Conservation (phyloP, 177 flowering plant genomes). For the Telopea speciosissima region DNA sequence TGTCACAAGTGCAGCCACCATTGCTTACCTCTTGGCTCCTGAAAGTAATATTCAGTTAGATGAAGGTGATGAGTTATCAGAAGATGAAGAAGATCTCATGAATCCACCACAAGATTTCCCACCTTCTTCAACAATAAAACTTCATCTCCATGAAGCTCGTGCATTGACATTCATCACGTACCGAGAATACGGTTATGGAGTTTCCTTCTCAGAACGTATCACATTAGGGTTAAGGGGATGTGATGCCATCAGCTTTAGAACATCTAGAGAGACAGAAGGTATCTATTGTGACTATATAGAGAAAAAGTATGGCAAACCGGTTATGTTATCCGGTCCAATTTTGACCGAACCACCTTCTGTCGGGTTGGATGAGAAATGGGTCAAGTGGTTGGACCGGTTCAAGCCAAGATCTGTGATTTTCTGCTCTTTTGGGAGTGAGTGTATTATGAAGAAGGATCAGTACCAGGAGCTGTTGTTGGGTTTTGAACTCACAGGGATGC, state of each 20-base stretch:
- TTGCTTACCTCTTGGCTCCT: constrained; percentile 21
- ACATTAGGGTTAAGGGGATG: constrained; percentile 6
- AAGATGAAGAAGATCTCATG: constrained; percentile 21
- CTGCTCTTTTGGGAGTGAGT: constrained; percentile 58
- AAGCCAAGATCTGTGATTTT: constrained; percentile 29
- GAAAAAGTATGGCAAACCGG: constrained; percentile 29
- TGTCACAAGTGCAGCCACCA: constrained; percentile 16
- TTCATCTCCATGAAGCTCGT: constrained; percentile 25
- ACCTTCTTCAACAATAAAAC: constrained; percentile 10
- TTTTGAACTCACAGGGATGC: constrained; percentile 45
- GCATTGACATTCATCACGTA: constrained; percentile 2
- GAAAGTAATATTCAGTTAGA: constrained; percentile 6
- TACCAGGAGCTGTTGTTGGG: constrained; percentile 48
- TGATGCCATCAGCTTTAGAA: constrained; percentile 32
- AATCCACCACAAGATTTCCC: constrained; percentile 32
- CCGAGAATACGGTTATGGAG: constrained; percentile 7
- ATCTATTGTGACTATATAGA: constrained; percentile 30
- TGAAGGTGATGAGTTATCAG: constrained; percentile 2
- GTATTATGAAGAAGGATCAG: constrained; percentile 30
- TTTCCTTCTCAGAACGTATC: constrained; percentile 11
- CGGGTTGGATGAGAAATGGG: constrained; percentile 30
- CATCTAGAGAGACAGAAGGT: constrained; percentile 43
- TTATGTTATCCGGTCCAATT: constrained; percentile 38
- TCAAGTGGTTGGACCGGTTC: constrained; percentile 28
- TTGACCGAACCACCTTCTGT: constrained; percentile 27